Evolutionary conservation across 2,329 filamentous ascomycete species (phyloP).

Genomic region (Ceratocystis cubensis): DNA sequence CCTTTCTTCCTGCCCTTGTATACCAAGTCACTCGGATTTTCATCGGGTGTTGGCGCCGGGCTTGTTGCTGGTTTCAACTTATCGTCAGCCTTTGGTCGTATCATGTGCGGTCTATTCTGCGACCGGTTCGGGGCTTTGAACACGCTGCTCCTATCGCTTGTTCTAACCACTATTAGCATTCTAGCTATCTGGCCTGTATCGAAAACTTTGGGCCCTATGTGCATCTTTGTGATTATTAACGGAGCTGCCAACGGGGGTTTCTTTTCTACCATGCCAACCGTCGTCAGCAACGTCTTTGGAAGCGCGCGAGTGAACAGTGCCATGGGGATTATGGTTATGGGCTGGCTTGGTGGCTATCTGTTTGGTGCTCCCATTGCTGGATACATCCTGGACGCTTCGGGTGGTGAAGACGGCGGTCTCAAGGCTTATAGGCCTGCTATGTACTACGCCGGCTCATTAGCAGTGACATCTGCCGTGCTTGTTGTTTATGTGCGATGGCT

Average conservation of each 20-base stretch:
- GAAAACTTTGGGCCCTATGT: slow-evolving; percentile 39
- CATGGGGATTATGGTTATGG: slow-evolving; percentile 50
- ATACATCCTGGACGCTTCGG: slow-evolving; percentile 44
- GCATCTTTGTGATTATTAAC: slow-evolving; percentile 47
- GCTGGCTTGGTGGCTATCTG: slow-evolving; percentile 49
- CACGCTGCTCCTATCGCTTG: slow-evolving; percentile 38
- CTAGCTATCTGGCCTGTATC: slow-evolving; percentile 49
- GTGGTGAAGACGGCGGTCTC: slow-evolving; percentile 37
- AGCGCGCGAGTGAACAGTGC: slow-evolving; percentile 41
- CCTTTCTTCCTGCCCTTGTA: slow-evolving; percentile 51
- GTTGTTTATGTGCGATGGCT: slow-evolving; percentile 34
- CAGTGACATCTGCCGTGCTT: slow-evolving; percentile 34
- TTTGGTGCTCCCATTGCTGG: slow-evolving; percentile 49
- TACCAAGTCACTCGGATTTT: slow-evolving; percentile 41
- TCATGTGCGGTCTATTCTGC: slow-evolving; percentile 41
- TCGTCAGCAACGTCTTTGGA: slow-evolving; percentile 47
- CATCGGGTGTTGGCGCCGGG: slow-evolving; percentile 40
- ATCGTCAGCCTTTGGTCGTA: slow-evolving; percentile 44
- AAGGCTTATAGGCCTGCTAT: slow-evolving; percentile 48
- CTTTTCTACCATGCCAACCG: slow-evolving; percentile 52
- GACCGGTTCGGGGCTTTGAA: slow-evolving; percentile 45
- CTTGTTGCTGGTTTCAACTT: slow-evolving; percentile 51
- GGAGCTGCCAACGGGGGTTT: slow-evolving; percentile 50
- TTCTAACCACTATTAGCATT: slow-evolving; percentile 45
- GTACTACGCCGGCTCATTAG: slow-evolving; percentile 46